phyloP scores from a whole-genome alignment of 371 early-diverging fungal species.

The Apophysomyces ossiformis region DNA sequence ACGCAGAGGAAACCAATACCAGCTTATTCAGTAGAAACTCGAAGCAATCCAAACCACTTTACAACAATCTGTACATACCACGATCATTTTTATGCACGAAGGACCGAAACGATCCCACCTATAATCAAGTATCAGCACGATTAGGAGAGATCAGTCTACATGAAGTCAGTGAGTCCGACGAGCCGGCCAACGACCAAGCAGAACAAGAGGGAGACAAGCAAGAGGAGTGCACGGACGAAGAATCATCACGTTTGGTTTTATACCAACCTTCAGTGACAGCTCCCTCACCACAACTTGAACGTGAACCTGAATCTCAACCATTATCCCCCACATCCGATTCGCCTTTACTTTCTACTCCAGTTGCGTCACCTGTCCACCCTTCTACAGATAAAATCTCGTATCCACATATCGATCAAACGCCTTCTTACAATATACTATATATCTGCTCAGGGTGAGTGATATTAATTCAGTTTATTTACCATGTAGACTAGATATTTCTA shows the following conservation, averaged over 20 bases:
- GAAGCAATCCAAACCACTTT: neutral
- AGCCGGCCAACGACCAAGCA: neutral
- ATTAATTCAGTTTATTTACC: neutral
- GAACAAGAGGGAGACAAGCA: neutral
- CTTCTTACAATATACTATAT: neutral
- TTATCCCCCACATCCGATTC: neutral
- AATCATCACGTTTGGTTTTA: neutral
- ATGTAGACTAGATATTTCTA: neutral
- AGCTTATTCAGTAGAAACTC: neutral
- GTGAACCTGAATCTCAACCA: neutral
- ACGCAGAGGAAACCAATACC: neutral
- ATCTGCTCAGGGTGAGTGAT: constrained; percentile 20
- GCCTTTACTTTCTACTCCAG: neutral
- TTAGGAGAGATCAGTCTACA: neutral
- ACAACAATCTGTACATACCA: constrained; percentile 14
- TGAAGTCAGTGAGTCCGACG: neutral
- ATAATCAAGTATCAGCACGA: neutral
- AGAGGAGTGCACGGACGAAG: neutral
- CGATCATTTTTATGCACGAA: neutral
- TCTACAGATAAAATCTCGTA: neutral
- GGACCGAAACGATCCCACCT: neutral
- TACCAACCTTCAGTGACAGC: neutral
- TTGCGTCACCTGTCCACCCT: neutral
- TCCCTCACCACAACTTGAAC: neutral
- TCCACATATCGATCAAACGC: constrained; percentile 2